phyloP scores from a whole-genome alignment of 345 rosid genomes.

The Anastatica hierochuntica region DNA sequence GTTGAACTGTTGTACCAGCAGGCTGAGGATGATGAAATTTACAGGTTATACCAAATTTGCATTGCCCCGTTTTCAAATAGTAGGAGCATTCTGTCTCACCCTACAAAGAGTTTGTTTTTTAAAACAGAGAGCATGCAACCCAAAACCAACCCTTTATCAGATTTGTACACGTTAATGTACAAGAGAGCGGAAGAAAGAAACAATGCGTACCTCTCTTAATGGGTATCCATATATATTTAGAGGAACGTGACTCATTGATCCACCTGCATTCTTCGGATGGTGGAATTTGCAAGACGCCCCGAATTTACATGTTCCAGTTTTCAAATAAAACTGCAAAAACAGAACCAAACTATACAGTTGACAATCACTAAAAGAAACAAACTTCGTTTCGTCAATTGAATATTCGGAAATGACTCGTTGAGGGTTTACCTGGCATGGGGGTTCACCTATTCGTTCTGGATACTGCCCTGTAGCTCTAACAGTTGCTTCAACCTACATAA shows the following conservation, averaged over 20 bases:
- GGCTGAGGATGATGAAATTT: constrained; percentile 93
- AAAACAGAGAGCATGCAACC: background rate
- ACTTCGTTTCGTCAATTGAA: background rate
- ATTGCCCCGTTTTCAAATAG: constrained; percentile 86
- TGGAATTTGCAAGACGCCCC: constrained; percentile 96
- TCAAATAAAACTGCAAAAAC: constrained; percentile 60
- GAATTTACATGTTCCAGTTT: constrained; percentile 86
- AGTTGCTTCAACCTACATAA: constrained; percentile 51
- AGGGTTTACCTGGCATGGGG: constrained; percentile 63
- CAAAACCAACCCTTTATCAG: too few relatives aligned
- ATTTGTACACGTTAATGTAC: background rate
- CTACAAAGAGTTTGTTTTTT: constrained; percentile 30
- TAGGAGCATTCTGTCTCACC: constrained; percentile 92
- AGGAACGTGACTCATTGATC: constrained; percentile 51
- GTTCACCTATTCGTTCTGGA: constrained; percentile 82
- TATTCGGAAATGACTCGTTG: too few relatives aligned
- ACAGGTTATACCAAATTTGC: constrained; percentile 88
- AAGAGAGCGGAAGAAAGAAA: background rate
- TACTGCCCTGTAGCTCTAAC: constrained; percentile 75
- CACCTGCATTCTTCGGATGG: constrained; percentile 82
- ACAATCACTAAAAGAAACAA: background rate
- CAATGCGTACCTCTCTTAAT: constrained; percentile 49
- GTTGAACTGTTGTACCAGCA: constrained; percentile 42
- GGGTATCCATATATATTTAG: constrained; percentile 73
- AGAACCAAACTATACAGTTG: background rate